Conservation (phyloP, 768 basidiomycete species). For the Amanita rimosa region DNA sequence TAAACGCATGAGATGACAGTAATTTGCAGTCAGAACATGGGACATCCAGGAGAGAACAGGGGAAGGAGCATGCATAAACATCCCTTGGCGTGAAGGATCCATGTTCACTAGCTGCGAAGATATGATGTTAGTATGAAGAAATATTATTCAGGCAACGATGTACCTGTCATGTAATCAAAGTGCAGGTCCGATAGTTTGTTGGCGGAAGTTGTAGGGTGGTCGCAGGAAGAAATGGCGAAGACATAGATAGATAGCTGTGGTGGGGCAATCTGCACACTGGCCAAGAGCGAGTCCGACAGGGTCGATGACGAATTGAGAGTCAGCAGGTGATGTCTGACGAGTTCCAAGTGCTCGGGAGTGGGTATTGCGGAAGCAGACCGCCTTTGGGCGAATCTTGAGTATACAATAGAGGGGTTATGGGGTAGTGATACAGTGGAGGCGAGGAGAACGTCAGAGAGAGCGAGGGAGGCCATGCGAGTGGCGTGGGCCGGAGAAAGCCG, state of each 20-base stretch:
- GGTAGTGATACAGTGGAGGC: constrained; percentile 28
- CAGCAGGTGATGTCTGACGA: constrained; percentile 39
- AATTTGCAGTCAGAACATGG: constrained; percentile 29
- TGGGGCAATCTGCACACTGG: constrained; percentile 35
- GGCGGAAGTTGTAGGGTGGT: constrained; percentile 18
- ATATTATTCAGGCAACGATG: constrained; percentile 15
- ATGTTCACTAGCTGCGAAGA: constrained; percentile 27
- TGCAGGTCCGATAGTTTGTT: constrained; percentile 24
- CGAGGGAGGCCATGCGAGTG: constrained; percentile 7
- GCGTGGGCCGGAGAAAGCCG: constrained; percentile 13
- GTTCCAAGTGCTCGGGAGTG: constrained; percentile 36
- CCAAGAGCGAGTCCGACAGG: constrained; percentile 39
- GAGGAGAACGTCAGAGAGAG: constrained; percentile 14
- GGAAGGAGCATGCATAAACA: constrained; percentile 43
- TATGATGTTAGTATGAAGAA: background rate
- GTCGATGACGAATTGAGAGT: constrained; percentile 22
- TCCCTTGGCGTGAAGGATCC: constrained; percentile 34
- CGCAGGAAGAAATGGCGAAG: constrained; percentile 37
- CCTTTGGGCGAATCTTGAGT: constrained; percentile 29
- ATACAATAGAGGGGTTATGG: constrained; percentile 37
- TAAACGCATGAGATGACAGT: constrained; percentile 13
- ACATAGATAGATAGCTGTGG: constrained; percentile 36
- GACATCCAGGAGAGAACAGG: constrained; percentile 25
- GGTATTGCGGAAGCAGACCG: constrained; percentile 12
- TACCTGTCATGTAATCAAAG: constrained; percentile 42